A percentile compares a stretch with the other conserved stretches of the same genome.
phyloP scores from a whole-genome alignment of 73 alveolate species.

The Tetrahymena malaccensis region DNA sequence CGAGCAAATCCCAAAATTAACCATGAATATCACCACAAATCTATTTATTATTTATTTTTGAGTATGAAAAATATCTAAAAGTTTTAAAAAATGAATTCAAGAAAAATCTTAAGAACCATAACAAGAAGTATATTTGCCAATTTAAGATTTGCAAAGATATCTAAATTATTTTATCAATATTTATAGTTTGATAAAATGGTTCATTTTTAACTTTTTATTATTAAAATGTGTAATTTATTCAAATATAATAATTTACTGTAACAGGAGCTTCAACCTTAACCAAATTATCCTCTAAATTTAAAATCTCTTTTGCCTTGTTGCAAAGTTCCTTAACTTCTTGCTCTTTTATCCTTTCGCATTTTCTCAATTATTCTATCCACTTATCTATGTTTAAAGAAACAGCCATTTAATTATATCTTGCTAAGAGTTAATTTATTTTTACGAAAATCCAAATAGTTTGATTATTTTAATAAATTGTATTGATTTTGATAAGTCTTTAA shows the following conservation, averaged over 20 bases:
- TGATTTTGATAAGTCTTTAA: neutral
- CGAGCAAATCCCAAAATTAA: slow-evolving; percentile 77
- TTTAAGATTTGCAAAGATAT: too few species aligned
- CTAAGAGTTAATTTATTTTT: neutral
- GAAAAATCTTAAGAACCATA: too few species aligned
- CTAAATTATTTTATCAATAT: too few species aligned
- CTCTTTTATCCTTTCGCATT: slow-evolving; percentile 61
- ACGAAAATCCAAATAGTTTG: neutral
- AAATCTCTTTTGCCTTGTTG: slow-evolving; percentile 81
- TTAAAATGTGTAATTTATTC: neutral
- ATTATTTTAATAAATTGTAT: neutral
- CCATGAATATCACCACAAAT: slow-evolving; percentile 82
- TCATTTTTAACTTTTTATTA: neutral
- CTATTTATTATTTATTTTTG: neutral
- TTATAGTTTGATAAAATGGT: neutral
- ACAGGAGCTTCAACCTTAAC: slow-evolving; percentile 65
- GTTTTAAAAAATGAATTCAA: too few species aligned
- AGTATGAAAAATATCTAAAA: too few species aligned
- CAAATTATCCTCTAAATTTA: slow-evolving; percentile 54
- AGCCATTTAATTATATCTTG: neutral
- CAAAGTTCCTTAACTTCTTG: slow-evolving; percentile 69
- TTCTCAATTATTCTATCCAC: slow-evolving; percentile 58
- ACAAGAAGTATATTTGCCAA: too few species aligned
- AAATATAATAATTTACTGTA: slow-evolving; percentile 51
- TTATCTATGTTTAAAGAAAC: slow-evolving; percentile 39